Evolutionary conservation across 2,329 filamentous ascomycete species (phyloP), one percentile per base, ranked within the genome.

Genomic region (Geosmithia flava): DNA sequence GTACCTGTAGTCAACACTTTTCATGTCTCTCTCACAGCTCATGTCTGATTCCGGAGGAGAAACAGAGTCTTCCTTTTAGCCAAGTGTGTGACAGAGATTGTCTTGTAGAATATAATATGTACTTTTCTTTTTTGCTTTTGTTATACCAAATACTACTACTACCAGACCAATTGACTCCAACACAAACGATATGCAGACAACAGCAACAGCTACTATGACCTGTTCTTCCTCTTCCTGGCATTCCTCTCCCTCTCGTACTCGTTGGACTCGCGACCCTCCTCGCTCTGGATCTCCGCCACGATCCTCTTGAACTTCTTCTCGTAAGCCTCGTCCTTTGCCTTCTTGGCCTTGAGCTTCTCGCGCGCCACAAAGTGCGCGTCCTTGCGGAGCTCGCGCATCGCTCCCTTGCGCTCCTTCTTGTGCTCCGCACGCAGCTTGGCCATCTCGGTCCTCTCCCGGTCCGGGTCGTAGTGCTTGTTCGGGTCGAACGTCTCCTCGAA

Each of bases 401-500:
- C 91, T 2, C 90, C 91, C 78, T 98, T 98, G 65, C 81, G 79
- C 75, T 98, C 93, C 61, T 85, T 81, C 80, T 95, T 95, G 77
- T 90, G 87, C 71, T 97, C 91, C 53, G 83, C 83, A 69, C 82
- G 83, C 60, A 98, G 76, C 66, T 90, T 93, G 60, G 82, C 82
- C 52, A 85, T 68, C 60, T 96, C 89, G 20, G 87, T 83, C 33
- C 93, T 86, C 66, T 95, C 89, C 55, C 83, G 83, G 67, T 98
- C 86, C 1, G 89, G 89, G 62, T 98, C 94, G 77, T 98, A 97
- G 75, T 97, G 93, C 69, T 89, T 91, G 70, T 86, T 81, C 3
- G 93, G 93, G 64, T 95, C 93, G 76, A 89, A 98, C 50, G 79
- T 76, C 62, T 96, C 91, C 69, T 97, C 93, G 69, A 97, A 98